Conservation (phyloP, 2,329 filamentous ascomycete genomes). For the Ophiosphaerella narmari region DNA sequence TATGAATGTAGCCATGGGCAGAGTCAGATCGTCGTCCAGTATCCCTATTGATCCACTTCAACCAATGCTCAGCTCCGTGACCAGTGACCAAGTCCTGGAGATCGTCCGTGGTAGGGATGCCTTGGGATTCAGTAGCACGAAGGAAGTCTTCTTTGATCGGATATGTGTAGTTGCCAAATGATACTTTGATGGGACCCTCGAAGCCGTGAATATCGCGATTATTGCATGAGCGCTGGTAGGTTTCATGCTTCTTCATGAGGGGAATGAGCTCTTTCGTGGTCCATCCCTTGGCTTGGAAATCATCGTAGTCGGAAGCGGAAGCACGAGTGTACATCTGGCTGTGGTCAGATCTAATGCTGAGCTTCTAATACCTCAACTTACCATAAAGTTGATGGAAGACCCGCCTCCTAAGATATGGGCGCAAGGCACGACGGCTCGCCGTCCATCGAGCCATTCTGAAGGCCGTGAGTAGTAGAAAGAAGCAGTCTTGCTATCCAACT, state of each 20-base stretch:
- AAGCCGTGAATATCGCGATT: slow-evolving; percentile 73
- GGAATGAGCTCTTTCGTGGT: slow-evolving; percentile 74
- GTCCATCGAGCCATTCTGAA: slow-evolving; percentile 72
- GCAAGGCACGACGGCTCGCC: slow-evolving; percentile 74
- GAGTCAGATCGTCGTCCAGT: slow-evolving; percentile 75
- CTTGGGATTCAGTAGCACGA: slow-evolving; percentile 72
- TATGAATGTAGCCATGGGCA: slow-evolving; percentile 78
- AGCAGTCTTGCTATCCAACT: slow-evolving; percentile 78
- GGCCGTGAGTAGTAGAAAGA: slow-evolving; percentile 80
- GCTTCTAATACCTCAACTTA: slow-evolving; percentile 29
- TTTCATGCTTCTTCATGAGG: slow-evolving; percentile 81
- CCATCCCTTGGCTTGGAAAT: slow-evolving; percentile 82
- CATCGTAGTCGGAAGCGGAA: slow-evolving; percentile 74
- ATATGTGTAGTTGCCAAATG: slow-evolving; percentile 78
- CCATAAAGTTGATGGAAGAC: slow-evolving; percentile 79
- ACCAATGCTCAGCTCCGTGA: slow-evolving; percentile 77
- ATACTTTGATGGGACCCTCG: slow-evolving; percentile 81
- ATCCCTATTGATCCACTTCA: slow-evolving; percentile 80
- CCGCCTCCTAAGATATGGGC: slow-evolving; percentile 74
- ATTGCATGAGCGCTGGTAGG: slow-evolving; percentile 64
- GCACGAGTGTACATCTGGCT: slow-evolving; percentile 73
- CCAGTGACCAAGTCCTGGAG: slow-evolving; percentile 72
- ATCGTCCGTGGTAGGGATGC: slow-evolving; percentile 76
- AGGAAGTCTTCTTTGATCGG: slow-evolving; percentile 83
- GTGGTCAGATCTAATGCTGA: not conserved